Evolutionary conservation across 2,329 filamentous ascomycete species (phyloP).

Genomic region (Cordyceps cateniannulata): DNA sequence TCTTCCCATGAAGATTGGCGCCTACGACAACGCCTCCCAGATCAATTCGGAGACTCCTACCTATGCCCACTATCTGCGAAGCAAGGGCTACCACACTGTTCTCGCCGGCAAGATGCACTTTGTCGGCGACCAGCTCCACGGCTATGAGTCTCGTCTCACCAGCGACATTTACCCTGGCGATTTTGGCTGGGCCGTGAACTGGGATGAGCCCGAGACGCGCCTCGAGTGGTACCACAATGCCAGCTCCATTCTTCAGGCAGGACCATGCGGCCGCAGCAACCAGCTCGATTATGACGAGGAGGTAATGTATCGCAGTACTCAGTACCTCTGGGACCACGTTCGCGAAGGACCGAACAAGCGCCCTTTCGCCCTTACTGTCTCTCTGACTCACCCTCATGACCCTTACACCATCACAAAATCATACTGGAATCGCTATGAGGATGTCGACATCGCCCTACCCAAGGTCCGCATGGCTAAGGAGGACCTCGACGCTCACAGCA

Average conservation of each 20-base stretch:
- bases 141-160: constrained; percentile 88
- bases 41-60: constrained; percentile 81
- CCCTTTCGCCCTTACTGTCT: constrained; percentile 84
- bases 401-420: constrained; percentile 91
- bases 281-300: constrained; percentile 96
- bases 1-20: constrained; percentile 83
- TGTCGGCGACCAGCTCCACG: constrained; percentile 88
- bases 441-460: constrained; percentile 78
- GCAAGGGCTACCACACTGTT: constrained; percentile 80
- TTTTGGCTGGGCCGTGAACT: constrained; percentile 91
- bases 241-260: constrained; percentile 85
- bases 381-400: constrained; percentile 89
- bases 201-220: constrained; percentile 80
- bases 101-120: constrained; percentile 98
- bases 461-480: constrained; percentile 72
- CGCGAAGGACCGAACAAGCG: constrained; percentile 66
- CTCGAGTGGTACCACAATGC: constrained; percentile 97
- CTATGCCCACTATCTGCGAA: constrained; percentile 84
- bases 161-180: constrained; percentile 93
- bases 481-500: constrained; percentile 78
- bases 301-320: constrained; percentile 84
- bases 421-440: constrained; percentile 90
- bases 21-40: constrained; percentile 85
- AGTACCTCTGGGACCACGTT: constrained; percentile 87
- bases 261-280: constrained; percentile 83